phyloP scores from a whole-genome alignment of 225 moss, liverwort and hornwort species.

The Pseudisothecium myosuroides region DNA sequence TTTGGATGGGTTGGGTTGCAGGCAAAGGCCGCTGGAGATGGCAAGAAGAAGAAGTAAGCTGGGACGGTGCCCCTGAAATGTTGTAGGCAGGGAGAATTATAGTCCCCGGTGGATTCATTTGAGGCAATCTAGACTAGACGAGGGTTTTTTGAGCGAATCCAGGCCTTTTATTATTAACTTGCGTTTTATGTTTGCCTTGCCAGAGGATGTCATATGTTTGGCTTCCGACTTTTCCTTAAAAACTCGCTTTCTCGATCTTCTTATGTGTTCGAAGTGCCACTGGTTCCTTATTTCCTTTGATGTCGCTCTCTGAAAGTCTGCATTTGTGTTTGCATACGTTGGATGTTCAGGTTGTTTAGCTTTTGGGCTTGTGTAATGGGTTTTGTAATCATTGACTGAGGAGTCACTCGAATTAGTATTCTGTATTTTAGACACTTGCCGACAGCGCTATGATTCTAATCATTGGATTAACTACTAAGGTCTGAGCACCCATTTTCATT shows the following conservation, averaged over 20 bases:
- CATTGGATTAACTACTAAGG: not conserved
- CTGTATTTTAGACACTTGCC: not conserved
- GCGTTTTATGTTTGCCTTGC: not conserved
- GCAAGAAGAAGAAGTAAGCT: constrained; percentile 25
- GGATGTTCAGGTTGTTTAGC: not conserved
- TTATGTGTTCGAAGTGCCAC: not conserved
- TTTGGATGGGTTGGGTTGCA: not conserved
- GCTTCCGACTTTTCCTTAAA: not conserved
- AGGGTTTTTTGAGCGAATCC: not conserved
- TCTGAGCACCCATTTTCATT: too few relatives aligned
- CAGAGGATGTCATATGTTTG: not conserved
- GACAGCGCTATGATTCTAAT: not conserved
- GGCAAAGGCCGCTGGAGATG: constrained; percentile 31
- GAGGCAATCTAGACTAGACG: not conserved
- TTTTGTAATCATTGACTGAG: not conserved
- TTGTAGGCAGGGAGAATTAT: not conserved
- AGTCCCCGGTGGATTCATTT: not conserved
- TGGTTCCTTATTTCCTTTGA: not conserved
- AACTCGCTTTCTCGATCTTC: not conserved
- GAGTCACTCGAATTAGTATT: not conserved
- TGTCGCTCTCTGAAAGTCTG: not conserved
- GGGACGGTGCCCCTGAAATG: not conserved
- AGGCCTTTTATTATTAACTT: not conserved
- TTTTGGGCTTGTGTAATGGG: not conserved
- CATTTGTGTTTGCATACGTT: not conserved